Conservation (phyloP, 495 filamentous ascomycete species). For the Penicillium bialowiezense region DNA sequence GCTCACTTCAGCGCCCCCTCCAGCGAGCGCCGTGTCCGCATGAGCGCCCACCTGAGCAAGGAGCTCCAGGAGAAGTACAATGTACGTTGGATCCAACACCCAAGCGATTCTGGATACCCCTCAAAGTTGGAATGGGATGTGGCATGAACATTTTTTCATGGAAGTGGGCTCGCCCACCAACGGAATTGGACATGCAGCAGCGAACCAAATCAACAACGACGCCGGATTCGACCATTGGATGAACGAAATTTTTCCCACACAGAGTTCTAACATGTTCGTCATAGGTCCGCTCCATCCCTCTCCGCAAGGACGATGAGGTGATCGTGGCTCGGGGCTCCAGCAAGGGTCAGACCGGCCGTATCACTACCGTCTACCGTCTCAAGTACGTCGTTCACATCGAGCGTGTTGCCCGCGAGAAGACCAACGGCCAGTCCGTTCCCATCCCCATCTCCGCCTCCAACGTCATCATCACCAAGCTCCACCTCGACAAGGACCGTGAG, state of each 20-base stretch:
- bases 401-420: constrained; percentile 89
- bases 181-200: background rate
- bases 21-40: constrained; percentile 84
- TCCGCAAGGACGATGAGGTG: constrained; percentile 98
- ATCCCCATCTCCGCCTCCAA: constrained; percentile 85
- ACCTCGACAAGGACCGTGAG: constrained; percentile 98
- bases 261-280: constrained; percentile 13
- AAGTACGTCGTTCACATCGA: constrained; percentile 94
- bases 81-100: constrained; percentile 50
- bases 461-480: constrained; percentile 94
- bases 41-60: constrained; percentile 91
- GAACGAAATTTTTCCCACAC: background rate
- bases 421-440: constrained; percentile 85
- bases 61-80: constrained; percentile 96
- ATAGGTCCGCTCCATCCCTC: constrained; percentile 91
- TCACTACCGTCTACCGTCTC: constrained; percentile 94
- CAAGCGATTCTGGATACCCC: background rate
- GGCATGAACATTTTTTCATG: constrained; percentile 3
- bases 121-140: constrained; percentile 8
- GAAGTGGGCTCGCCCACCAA: constrained; percentile 1
- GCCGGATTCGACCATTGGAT: background rate
- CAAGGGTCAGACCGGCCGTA: constrained; percentile 92
- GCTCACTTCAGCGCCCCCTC: constrained; percentile 93
- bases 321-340: constrained; percentile 79
- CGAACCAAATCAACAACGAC: constrained; percentile 1